Base-by-base conservation (phyloP, 1,284 basidiomycete species). In the Ganoderma leucocontextum region DNA sequence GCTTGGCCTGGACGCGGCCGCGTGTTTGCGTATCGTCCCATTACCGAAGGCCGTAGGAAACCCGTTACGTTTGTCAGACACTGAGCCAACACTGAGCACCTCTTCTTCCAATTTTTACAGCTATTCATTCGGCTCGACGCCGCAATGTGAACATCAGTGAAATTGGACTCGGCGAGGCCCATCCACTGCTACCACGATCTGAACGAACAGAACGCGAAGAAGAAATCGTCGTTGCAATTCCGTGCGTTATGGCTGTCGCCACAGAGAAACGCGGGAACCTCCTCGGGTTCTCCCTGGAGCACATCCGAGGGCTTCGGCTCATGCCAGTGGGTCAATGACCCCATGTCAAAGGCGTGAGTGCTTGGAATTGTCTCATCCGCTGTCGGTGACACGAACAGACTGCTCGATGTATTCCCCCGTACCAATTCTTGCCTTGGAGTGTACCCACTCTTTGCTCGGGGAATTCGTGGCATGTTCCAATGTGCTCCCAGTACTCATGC, bases 61-160 rank as follows among this genome's bases (percentile, higher is more conserved):
- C 47, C 47, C 47, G 47, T 49, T 49, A 49, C 47, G 47, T 49
- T 49, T 49, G 47, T 49, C 47, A 25, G 22, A 49, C 47, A 49
- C 47, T 49, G 47, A 49, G 22, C 47, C 10, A 12, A 49, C 47
- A 49, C 47, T 49, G 47, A 49, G 22, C 47, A 49, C 25, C 22
- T 49, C 47, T 49, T 25, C 47, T 49, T 49, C 47, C 47, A 49
- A 25, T 49, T 49, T 49, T 25, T 25, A 49, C 22, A 25, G 22
- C 47, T 25, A 10, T 49, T 49, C 47, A 22, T 49, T 49, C 47
- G 47, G 47, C 47, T 49, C 47, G 22, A 22, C 47, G 22, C 47
- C 47, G 22, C 47, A 25, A 22, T 49, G 47, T 49, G 47, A 49
- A 49, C 25, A 49, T 49, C 47, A 49, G 12, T 49, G 47, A 49